A percentile compares a stretch with the other conserved stretches of the same genome.
Evolutionary conservation across 2,329 filamentous ascomycete genomes (phyloP).

Genomic region (Beauveria caledonica): DNA sequence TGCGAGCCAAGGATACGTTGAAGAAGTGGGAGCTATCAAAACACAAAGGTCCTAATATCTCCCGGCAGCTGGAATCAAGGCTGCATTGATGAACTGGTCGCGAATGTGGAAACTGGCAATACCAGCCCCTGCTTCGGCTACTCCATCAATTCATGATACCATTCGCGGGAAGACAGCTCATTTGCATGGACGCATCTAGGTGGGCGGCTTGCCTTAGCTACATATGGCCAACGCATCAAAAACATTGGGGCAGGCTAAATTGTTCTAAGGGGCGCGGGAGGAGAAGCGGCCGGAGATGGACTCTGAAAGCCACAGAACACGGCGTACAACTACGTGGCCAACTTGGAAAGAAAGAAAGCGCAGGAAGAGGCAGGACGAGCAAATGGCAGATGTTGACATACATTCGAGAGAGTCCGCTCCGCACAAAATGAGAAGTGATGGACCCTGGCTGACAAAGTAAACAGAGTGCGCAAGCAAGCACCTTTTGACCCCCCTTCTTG

Average conservation of each 20-base stretch:
- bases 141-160: background rate
- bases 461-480: background rate
- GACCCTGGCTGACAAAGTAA: background rate
- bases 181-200: conserved; percentile 9
- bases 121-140: background rate
- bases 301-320: background rate
- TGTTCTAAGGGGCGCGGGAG: background rate
- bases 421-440: conserved; percentile 4
- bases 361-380: background rate
- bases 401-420: background rate
- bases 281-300: background rate
- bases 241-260: conserved; percentile 10
- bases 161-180: conserved; percentile 4
- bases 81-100: background rate
- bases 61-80: background rate
- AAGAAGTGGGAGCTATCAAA: background rate
- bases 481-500: background rate
- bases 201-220: conserved; percentile 12
- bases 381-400: background rate
- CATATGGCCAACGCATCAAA: conserved; percentile 12
- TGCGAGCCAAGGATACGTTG: background rate
- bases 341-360: background rate
- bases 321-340: background rate
- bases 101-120: background rate
- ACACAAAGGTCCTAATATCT: background rate